Conservation (phyloP, 2,329 filamentous ascomycete genomes). For the Colletotrichum somersetense region DNA sequence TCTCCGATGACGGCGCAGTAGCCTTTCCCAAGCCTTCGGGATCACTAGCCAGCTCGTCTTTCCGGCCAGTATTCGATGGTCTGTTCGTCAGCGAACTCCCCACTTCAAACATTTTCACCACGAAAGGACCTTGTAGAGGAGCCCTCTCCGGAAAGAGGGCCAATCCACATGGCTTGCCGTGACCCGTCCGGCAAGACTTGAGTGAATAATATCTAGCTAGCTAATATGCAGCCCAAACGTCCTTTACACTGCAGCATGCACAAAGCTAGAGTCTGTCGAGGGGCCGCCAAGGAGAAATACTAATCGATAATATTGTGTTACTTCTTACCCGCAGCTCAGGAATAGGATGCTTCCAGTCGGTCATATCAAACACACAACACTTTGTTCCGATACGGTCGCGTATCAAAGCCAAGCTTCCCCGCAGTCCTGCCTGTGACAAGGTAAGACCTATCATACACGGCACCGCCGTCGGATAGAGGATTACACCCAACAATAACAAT, state of each 20-base stretch:
- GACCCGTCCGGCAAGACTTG: conserved; percentile 27
- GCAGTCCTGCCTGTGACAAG: conserved; percentile 33
- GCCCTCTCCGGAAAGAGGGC: conserved; percentile 27
- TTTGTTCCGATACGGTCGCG: conserved; percentile 33
- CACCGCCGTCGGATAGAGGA: conserved; percentile 27
- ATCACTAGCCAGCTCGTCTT: conserved; percentile 31
- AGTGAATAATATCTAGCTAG: conserved; percentile 39
- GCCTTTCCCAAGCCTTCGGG: conserved; percentile 38
- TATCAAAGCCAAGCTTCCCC: conserved; percentile 32
- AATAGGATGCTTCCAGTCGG: conserved; percentile 27
- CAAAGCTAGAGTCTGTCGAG: conserved; percentile 17
- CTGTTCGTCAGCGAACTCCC: conserved; percentile 38
- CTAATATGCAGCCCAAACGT: conserved; percentile 41
- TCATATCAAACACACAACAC: conserved; percentile 37
- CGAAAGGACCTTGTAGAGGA: conserved; percentile 32
- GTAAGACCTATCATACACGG: conserved; percentile 28
- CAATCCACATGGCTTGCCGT: conserved; percentile 34
- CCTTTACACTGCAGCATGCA: conserved; percentile 34
- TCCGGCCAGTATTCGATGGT: conserved; percentile 36
- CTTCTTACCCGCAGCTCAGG: background rate
- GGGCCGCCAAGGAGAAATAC: background rate
- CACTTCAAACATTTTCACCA: conserved; percentile 31
- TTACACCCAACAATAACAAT: conserved; percentile 37
- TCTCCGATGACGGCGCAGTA: conserved; percentile 29
- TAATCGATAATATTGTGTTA: conserved; percentile 6